Evolutionary conservation across 2,329 filamentous ascomycete genomes (phyloP).

Genomic region (Aspergillus fumigatiaffinis): DNA sequence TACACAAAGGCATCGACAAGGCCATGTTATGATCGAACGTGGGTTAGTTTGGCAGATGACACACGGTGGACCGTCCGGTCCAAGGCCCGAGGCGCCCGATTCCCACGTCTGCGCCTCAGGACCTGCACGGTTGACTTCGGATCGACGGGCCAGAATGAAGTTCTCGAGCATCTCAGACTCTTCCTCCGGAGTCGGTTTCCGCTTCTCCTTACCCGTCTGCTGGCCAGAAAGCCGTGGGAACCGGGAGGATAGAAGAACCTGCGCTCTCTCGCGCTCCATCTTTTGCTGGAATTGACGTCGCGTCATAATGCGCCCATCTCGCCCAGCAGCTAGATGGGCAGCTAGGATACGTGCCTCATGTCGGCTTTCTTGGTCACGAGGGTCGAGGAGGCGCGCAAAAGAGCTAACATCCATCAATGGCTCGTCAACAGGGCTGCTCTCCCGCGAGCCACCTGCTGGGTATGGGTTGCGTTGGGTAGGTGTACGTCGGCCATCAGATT

Average conservation of each 20-base stretch:
- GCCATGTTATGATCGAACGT: constrained; percentile 90
- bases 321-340: constrained; percentile 64
- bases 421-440: constrained; percentile 56
- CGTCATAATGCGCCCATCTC: constrained; percentile 65
- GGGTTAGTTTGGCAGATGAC: constrained; percentile 89
- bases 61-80: constrained; percentile 73
- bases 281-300: constrained; percentile 70
- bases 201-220: constrained; percentile 14
- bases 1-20: constrained; percentile 87
- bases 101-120: constrained; percentile 53
- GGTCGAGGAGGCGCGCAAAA: constrained; percentile 77
- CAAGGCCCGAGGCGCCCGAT: constrained; percentile 68
- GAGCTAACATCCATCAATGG: constrained; percentile 62
- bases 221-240: constrained; percentile 25
- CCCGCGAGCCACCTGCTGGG: constrained; percentile 43
- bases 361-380: constrained; percentile 69
- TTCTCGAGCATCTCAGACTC: constrained; percentile 57
- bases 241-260: constrained; percentile 57
- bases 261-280: constrained; percentile 65
- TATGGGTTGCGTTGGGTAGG: constrained; percentile 67
- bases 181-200: constrained; percentile 45
- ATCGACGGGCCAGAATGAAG: constrained; percentile 54
- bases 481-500: constrained; percentile 56
- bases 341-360: constrained; percentile 78
- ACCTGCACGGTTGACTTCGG: constrained; percentile 21